Base-by-base conservation (phyloP, 1,284 basidiomycete genomes). In the Veloporphyrellus conicus region DNA sequence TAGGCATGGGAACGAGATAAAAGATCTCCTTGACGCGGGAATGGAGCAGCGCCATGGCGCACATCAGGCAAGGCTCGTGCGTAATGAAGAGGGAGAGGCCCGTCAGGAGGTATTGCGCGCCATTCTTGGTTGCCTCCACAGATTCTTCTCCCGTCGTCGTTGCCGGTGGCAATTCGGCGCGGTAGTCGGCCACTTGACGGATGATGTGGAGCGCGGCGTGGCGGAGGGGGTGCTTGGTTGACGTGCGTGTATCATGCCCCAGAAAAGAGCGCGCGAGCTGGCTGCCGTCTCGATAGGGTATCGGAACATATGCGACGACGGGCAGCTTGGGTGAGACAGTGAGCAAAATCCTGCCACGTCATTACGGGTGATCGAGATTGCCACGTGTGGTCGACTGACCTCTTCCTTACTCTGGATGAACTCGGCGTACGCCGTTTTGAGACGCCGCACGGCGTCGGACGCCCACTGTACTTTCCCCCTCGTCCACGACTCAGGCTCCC, bases 11-110 rank as follows among this genome's bases (percentile, higher is more conserved):
- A 29, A 79, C 63, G 19, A 93, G 62, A 61, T 84, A 93, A 52
- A 90, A 68, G 5, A 95, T 78, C 55, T 93, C 86, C 55, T 87
- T 84, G 44, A 95, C 90, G 18, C 94, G 79, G 2, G 89, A 92
- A 68, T 97, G 94, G 8, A 94, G 69, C 16, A 97, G 70, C 2
- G 92, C 90, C 94, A 97, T 97, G 55, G 83, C 81, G 64, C 94
- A 97, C 88, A 96, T 92, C 48, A 96, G 78, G 59, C 94, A 97
- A 3, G 94, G 93, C 59, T 97, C 93, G 66, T 97, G 93, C 3
- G 90, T 90, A 42, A 82, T 79, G 71, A 96, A 96, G 19, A 96
- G 71, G 2, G 83, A 82, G 22, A 84, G 76, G 0, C 81, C 81
- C 0, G 91, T 96, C 32, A 96, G 75, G 27, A 96, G 82, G 68